A percentile compares a stretch with the other conserved stretches of the same genome.
Conservation (phyloP, 1,139 yeast species). For the Debaryomycetaceae sp. region DNA sequence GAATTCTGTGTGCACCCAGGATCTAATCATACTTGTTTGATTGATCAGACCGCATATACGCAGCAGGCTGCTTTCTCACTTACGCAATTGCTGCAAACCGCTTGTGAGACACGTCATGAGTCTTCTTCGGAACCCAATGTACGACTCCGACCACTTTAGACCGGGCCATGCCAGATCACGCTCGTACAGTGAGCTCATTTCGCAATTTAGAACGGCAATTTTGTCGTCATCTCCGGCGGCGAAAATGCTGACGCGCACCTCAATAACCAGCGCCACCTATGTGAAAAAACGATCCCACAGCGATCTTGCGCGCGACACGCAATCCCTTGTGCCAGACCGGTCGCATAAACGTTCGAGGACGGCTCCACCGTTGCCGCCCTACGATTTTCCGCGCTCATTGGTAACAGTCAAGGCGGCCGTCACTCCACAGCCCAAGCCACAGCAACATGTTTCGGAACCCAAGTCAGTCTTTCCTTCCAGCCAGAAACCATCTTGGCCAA, state of each 20-base stretch:
- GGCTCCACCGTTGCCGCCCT: slow-evolving; percentile 50
- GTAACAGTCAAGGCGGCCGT: too few species aligned
- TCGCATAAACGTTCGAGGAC: slow-evolving; percentile 40
- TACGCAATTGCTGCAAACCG: background rate
- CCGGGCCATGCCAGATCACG: slow-evolving; percentile 32
- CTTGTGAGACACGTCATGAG: slow-evolving; percentile 13
- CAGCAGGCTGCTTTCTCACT: too few species aligned
- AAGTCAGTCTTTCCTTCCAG: too few species aligned
- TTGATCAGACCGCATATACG: too few species aligned
- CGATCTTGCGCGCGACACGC: slow-evolving; percentile 14
- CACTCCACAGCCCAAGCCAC: too few species aligned
- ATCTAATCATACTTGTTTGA: too few species aligned
- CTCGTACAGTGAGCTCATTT: slow-evolving; percentile 29
- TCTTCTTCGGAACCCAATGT: slow-evolving; percentile 24
- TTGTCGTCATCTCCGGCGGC: slow-evolving; percentile 12
- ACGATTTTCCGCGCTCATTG: too few species aligned
- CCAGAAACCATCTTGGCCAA: background rate
- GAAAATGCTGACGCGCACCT: slow-evolving; percentile 5
- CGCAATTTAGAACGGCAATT: slow-evolving; percentile 20
- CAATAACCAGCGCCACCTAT: slow-evolving; percentile 8
- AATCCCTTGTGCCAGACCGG: slow-evolving; percentile 9
- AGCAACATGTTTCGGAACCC: too few species aligned
- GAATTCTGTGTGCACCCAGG: too few species aligned
- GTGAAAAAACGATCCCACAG: slow-evolving; percentile 24
- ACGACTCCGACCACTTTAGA: slow-evolving; percentile 25